Base-by-base conservation (phyloP, 2,329 filamentous ascomycete species). In the Sporothrix protearum region DNA sequence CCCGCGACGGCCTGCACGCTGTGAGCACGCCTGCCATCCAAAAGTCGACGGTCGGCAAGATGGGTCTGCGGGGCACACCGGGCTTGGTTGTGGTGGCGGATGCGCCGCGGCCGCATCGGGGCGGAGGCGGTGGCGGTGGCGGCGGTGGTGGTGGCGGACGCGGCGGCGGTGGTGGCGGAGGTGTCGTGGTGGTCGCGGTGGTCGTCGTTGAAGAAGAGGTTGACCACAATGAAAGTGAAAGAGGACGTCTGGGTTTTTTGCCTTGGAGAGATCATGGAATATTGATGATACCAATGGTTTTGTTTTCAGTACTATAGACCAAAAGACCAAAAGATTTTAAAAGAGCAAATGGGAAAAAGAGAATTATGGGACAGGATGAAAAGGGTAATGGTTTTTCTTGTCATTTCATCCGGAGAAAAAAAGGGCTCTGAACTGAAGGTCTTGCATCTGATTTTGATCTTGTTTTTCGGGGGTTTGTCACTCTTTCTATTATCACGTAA, bases 31-130 rank as follows among this genome's bases (percentile, higher is more conserved):
- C 87, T 0, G 61, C 78, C 0, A 78, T 89, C 1, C 78, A 80
- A 73, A 85, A 84, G 77, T 81, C 77, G 51, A 83, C 81, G 0
- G 82, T 87, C 5, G 80, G 82, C 9, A 89, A 88, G 81, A 89
- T 89, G 87, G 86, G 86, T 0, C 76, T 89, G 64, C 83, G 83
- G 73, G 86, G 85, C 9, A 82, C 83, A 1, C 80, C 77, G 47
- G 87, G 87, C 0, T 76, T 89, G 14, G 80, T 80, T 4, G 77
- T 85, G 19, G 80, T 84, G 12, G 81, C 84, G 0, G 82, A 85
- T 70, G 78, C 80, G 28, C 82, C 83, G 3, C 72, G 71, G 25
- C 14, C 9, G n/a, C 57, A 33, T n/a, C 71, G 68, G 22, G 71
- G 71, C 30, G 61, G 73, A 2, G 70, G 73, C 2, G 51, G 71